Base-by-base conservation (phyloP, 129 eudicot species). In the Lonicera japonica region DNA sequence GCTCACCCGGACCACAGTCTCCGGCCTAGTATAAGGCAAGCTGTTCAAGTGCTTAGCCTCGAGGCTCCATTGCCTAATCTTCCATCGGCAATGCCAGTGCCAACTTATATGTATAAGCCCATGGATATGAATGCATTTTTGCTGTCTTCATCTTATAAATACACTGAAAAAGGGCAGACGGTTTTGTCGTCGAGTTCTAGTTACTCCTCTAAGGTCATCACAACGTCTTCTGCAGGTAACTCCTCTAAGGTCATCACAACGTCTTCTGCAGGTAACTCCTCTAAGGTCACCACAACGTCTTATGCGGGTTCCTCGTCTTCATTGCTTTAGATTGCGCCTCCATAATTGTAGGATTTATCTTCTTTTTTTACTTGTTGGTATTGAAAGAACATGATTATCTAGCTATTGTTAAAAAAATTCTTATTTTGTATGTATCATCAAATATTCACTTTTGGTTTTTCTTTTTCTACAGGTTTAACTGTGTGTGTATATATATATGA, bases 1-100 rank as follows among this genome's bases (percentile, higher is more conserved):
- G 71, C 71, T 47, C 66, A 72, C 15, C 79, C 79, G 11, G 73
- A 74, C 34, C 20, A 36, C 11, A 34, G 15, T 20, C 25, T 54
- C 5, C 53, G 79, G 38, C 79, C 79, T 6, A 60, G 73, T 40
- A 67, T 74, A 0, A 67, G 60, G 46, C 69, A 74, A 46, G 79
- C 65, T 13, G 43, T 74, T 36, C 69, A 23, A 15, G 73, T 67
- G 18, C 61, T 74, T 14, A 67, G 45, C 45, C 19, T 61, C 54
- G 70, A 74, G 39, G 79, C 74, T 23, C 54, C 61, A 19, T 45
- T 67, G 56, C 79, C 79, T 15, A 5, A 1, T 19, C 68, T 73
- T 18, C 64, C 78, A 34, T 1, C 11, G 14, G 38, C 9, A 0
- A 66, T 60, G 68, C 78, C 78, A 0, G 79, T 67, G 22, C 39